Conservation (phyloP, 2,329 filamentous ascomycete species). For the Botryotinia narcissicola region DNA sequence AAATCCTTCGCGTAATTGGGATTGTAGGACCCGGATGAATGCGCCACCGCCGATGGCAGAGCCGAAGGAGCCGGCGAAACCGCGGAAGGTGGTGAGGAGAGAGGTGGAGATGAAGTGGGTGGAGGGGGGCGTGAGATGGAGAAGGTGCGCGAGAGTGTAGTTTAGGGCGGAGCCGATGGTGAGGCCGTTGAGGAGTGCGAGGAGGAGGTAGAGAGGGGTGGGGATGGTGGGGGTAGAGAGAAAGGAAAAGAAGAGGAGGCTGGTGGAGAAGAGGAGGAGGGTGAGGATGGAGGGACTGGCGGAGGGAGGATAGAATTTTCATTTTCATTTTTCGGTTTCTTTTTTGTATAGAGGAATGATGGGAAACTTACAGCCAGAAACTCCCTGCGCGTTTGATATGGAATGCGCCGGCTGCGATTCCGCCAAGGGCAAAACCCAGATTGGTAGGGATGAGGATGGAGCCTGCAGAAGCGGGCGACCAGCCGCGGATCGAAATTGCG, state of each 20-base stretch:
- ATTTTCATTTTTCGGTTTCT: background rate
- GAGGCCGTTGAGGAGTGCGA: conserved; percentile 68
- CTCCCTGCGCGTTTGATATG: conserved; percentile 72
- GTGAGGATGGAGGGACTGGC: conserved; percentile 54
- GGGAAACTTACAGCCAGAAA: conserved; percentile 58
- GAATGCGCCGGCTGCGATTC: conserved; percentile 68
- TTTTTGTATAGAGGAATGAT: background rate
- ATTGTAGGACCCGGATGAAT: conserved; percentile 34
- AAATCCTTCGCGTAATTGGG: conserved; percentile 40
- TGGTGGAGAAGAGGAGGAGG: conserved; percentile 60
- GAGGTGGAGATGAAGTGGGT: conserved; percentile 75
- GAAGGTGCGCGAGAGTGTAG: conserved; percentile 76
- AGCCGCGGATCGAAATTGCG: conserved; percentile 71
- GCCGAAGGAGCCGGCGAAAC: conserved; percentile 78
- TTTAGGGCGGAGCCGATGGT: conserved; percentile 71
- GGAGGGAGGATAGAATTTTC: background rate
- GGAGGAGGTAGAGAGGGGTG: conserved; percentile 52
- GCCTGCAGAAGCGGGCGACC: conserved; percentile 67
- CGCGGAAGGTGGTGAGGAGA: conserved; percentile 74
- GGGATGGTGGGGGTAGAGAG: conserved; percentile 54
- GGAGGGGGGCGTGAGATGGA: conserved; percentile 65
- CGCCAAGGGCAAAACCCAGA: conserved; percentile 71
- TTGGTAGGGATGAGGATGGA: conserved; percentile 80
- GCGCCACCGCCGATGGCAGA: conserved; percentile 72
- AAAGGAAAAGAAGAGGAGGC: conserved; percentile 55